Evolutionary conservation across 352 stramenopile genomes (phyloP), one percentile per base, ranked within the genome.

Genomic region (Globisporangium abappressorium): DNA sequence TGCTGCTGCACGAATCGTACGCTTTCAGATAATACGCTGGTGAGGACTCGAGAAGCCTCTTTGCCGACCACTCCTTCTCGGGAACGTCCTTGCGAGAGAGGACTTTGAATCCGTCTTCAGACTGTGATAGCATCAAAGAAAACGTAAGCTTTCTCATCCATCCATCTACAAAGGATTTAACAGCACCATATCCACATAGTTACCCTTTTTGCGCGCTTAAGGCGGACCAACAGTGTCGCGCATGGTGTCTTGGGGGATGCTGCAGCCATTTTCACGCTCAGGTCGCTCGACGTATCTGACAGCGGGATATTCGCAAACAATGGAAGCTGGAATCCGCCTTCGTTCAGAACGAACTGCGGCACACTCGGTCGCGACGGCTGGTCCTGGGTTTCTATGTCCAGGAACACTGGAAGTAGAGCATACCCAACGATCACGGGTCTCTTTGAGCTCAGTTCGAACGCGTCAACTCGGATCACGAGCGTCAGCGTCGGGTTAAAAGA

Each of bases 391-490:
- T 92, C 85, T 5, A 69, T 60, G 60, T 96, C 81, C 11, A 95
- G 58, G 69, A 97, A 97, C 3, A 90, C 68, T 2, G 89, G 73
- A 20, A 95, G 69, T 0, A 81, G 51, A 1, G 81, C 72, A 60
- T 97, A 97, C 6, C 88, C 91, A 30, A 97, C 60, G 20, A 91
- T 93, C 12, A 80, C 73, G 6, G 84, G 69, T 22, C 72, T 61
- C 55, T 82, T 87, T 8, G 76, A 87, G 33, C 64, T 57, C 2
- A 72, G 15, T 58, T 97, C 82, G 41, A 97, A 66, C 1, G 89
- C 96, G 53, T 97, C 91, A 12, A 97, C 56, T 22, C 91, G 85
- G 43, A 97, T 79, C 33, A 97, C 64, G 18, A 97, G 68, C n/a
- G 88, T 96, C 33, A 92, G 69, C 1, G 84, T 94, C 34, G 89